Evolutionary conservation across 495 filamentous ascomycete genomes (phyloP), one percentile per base, ranked within the genome.

Genomic region (Immersiella caudata): DNA sequence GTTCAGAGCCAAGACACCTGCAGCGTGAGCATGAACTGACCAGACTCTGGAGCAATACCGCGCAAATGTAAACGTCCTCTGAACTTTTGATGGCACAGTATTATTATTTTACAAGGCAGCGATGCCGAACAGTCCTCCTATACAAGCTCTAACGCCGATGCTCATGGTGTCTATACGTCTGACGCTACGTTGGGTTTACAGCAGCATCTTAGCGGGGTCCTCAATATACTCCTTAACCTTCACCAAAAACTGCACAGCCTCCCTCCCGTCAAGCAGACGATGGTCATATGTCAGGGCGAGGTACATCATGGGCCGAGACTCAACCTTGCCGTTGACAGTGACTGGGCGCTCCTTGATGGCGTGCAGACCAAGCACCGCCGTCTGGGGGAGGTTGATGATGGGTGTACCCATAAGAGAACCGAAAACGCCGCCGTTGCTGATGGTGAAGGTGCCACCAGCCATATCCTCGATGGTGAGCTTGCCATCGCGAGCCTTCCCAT

Each of bases 141-240:
- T 46, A 18, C 40, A 46, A 46, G 40, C 40, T 46, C 4, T 46
- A 14, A 46, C 40, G 40, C 40, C 40, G 16, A 18, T 46, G 16
- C 40, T 46, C 16, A 46, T 46, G 40, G 6, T 6, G 11, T 59
- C 27, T 59, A 59, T 25, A 33, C 16, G 16, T 18, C 27, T 9
- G n/a, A 33, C 16, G 11, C n/a, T 55, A 1, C 14, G n/a, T 27
- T 18, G 16, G 7, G 26, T 50, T 67, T 75, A 82, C 33, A 97
- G 79, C 12, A 99, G 84, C 95, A 99, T 97, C 71, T 89, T 89
- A 46, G 93, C 83, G 9, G 95, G 95, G 75, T 99, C 96, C 81
- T 99, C 95, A 73, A 99, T 98, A 79, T 94, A 98, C 76, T 98
- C 91, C 85, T 97, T 97, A 74, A 97, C 89, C 89, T 97, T 98